These are phyloP conservation scores for Aspergillus funiculosus DNA, from an alignment of 495 filamentous ascomycete genomes.

Conservation along the genomic window DNA sequence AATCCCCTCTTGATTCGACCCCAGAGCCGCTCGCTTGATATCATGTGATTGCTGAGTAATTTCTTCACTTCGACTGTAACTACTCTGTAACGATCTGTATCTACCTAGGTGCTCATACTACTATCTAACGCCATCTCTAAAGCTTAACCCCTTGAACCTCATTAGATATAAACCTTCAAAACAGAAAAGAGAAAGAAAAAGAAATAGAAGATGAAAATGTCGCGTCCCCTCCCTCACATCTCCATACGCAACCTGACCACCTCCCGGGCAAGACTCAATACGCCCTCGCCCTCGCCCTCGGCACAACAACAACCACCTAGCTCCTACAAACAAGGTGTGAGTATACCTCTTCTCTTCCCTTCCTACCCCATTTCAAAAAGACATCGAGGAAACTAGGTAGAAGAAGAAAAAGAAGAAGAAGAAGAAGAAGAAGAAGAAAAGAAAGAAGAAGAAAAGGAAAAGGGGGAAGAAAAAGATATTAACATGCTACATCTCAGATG, in stretches of 20 bases:
- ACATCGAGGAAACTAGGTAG: too few relatives aligned
- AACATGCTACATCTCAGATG: slow-evolving; percentile 37
- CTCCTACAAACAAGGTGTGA: slow-evolving; percentile 21
- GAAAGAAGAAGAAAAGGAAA: too few relatives aligned
- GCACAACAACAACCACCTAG: slow-evolving; percentile 13
- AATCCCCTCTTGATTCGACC: slow-evolving; percentile 15
- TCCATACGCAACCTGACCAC: slow-evolving; percentile 13
- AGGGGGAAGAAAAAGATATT: too few relatives aligned
- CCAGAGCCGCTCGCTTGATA: slow-evolving; percentile 25
- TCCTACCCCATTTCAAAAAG: not conserved
- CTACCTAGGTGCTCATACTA: not conserved
- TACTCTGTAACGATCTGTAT: not conserved
- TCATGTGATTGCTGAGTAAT: slow-evolving; percentile 41
- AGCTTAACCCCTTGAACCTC: not conserved
- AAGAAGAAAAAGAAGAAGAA: too few relatives aligned
- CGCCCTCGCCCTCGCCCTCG: not conserved
- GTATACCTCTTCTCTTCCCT: not conserved
- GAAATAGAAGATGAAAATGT: slow-evolving; percentile 1
- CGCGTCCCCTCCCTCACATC: not conserved
- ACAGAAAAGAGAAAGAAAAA: not conserved
- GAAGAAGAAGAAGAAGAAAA: too few relatives aligned
- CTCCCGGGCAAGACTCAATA: slow-evolving; percentile 10
- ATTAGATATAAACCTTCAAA: not conserved
- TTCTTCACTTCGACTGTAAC: not conserved
- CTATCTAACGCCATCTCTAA: too few relatives aligned